phyloP scores from a whole-genome alignment of 495 filamentous ascomycete species.

The Penicillium paradoxum region DNA sequence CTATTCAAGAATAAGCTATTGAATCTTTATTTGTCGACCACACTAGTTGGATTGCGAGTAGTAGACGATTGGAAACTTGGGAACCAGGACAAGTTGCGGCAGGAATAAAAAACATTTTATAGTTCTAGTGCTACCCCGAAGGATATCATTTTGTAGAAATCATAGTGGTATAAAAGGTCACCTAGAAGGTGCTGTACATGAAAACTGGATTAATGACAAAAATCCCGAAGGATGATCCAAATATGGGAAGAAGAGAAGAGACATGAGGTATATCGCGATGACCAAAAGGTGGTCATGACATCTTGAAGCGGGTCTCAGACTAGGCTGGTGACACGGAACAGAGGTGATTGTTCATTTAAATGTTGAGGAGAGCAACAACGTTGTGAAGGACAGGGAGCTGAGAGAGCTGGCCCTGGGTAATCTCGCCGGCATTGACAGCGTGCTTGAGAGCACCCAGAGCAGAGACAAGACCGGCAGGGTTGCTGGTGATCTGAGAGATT shows the following conservation, averaged over 20 bases:
- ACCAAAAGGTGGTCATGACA: constrained; percentile 9
- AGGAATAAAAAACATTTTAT: neutral
- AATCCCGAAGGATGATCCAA: neutral
- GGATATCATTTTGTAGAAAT: neutral
- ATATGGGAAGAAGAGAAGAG: neutral
- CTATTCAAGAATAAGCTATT: no score
- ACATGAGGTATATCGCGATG: neutral
- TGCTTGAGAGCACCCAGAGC: constrained; percentile 16
- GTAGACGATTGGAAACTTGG: no score
- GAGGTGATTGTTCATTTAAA: neutral
- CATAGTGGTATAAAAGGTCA: constrained; percentile 6
- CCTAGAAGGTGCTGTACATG: constrained; percentile 14
- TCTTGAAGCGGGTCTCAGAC: constrained; percentile 10
- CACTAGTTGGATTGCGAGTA: no score
- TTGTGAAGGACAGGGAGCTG: constrained; percentile 15
- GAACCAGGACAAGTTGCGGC: no score
- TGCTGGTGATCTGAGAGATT: neutral
- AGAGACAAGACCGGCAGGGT: constrained; percentile 16
- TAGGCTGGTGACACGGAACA: neutral
- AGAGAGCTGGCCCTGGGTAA: constrained; percentile 13
- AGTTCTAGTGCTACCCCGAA: neutral
- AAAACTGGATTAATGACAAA: neutral
- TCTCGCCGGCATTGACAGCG: constrained; percentile 9
- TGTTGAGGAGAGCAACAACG: constrained; percentile 13
- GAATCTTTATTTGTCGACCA: no score